Conservation (phyloP, 495 filamentous ascomycete species). For the Aspergillus campestris region DNA sequence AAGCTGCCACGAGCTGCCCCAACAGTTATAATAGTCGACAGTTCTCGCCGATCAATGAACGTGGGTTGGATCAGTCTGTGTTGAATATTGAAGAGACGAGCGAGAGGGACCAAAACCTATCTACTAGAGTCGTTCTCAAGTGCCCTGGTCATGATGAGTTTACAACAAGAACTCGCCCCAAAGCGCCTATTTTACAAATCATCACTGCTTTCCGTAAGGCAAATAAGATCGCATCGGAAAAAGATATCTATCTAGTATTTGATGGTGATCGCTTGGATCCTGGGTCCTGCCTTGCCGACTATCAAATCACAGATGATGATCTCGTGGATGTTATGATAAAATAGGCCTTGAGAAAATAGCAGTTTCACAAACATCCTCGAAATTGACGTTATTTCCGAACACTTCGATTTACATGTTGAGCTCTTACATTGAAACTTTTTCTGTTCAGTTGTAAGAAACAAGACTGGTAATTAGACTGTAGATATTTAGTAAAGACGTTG, state of each 20-base stretch:
- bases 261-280: constrained; percentile 71
- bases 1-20: constrained; percentile 60
- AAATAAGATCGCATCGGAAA: constrained; percentile 35
- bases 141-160: constrained; percentile 48
- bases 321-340: constrained; percentile 66
- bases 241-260: constrained; percentile 57
- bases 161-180: constrained; percentile 47
- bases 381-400: too few species aligned
- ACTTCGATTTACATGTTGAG: too few species aligned
- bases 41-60: background rate
- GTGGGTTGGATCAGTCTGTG: background rate
- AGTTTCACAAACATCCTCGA: too few species aligned
- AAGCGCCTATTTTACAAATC: constrained; percentile 48
- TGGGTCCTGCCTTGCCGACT: constrained; percentile 49
- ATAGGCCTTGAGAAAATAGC: constrained; percentile 5
- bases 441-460: too few species aligned
- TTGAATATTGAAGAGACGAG: constrained; percentile 9
- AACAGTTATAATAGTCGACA: constrained; percentile 4
- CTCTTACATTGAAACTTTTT: too few species aligned
- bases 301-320: constrained; percentile 76
- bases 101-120: constrained; percentile 14
- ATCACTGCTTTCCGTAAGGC: constrained; percentile 42
- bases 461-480: too few species aligned
- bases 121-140: constrained; percentile 50
- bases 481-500: too few species aligned